These are phyloP conservation scores for Cryptosporidium viatorum DNA, from an alignment of 169 alveolate genomes.

Conservation along the genomic window DNA sequence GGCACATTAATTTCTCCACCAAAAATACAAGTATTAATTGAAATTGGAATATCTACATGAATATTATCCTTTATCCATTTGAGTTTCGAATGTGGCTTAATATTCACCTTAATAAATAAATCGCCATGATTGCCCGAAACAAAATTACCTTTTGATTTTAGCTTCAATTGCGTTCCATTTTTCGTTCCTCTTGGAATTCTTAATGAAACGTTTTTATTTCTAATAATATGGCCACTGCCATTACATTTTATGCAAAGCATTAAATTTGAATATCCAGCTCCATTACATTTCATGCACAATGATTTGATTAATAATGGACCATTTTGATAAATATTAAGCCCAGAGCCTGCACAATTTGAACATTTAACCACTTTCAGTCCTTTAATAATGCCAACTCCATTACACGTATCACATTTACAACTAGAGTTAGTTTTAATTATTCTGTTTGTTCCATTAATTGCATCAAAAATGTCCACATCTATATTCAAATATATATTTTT, in stretches of 20 bases:
- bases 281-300: conserved; percentile 72
- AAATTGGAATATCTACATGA: conserved; percentile 87
- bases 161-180: conserved; percentile 87
- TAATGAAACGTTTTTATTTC: conserved; percentile 82
- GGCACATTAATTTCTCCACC: conserved; percentile 89
- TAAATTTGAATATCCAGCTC: conserved; percentile 78
- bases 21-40: conserved; percentile 83
- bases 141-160: conserved; percentile 88
- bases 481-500: conserved; percentile 82
- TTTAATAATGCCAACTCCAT: conserved; percentile 85
- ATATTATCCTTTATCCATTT: conserved; percentile 90
- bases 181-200: conserved; percentile 87
- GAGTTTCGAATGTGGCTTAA: conserved; percentile 85
- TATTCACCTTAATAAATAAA: conserved; percentile 85
- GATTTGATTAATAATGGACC: conserved; percentile 6
- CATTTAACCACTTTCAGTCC: conserved; percentile 82
- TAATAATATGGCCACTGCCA: conserved; percentile 87
- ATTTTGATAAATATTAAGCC: conserved; percentile 38
- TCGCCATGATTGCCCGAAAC: conserved; percentile 89
- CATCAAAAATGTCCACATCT: conserved; percentile 87
- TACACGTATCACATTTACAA: conserved; percentile 85
- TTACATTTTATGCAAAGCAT: conserved; percentile 89
- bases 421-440: conserved; percentile 11
- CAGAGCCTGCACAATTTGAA: conserved; percentile 87
- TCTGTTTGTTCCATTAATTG: conserved; percentile 87